Evolutionary conservation across 257 asterid species (phyloP), one percentile per base, ranked within the genome.

Genomic region (Solanum piurae): DNA sequence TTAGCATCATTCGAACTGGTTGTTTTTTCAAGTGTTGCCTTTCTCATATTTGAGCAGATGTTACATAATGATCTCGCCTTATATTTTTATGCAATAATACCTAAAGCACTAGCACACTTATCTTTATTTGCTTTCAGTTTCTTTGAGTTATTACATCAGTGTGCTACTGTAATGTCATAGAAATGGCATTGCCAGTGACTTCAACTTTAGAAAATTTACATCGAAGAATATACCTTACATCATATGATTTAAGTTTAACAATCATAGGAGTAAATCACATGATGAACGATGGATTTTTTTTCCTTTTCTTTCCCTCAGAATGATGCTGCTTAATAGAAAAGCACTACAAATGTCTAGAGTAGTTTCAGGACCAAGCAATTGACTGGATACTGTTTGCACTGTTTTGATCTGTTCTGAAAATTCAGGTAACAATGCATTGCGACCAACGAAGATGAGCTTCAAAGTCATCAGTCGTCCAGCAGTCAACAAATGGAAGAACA

Each of bases 401-500:
- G 21, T 76, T 76, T 40, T 77, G 60, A 77, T 77, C 37, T 77
- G 27, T 42, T 77, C 36, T 77, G 62, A 42, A 40, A 25, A 77
- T 44, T 79, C 84, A 79, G 84, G 66, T 44, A 7, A 44, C 10
- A 14, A 79, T 44, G n/a, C 66, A 44, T 44, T 79, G 84, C 36
- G 9, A 27, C 66, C 84, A 44, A 8, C 23, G 12, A 16, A 44
- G 66, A 79, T 44, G 84, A 79, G n/a, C 84, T 77, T 79, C 33
- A 88, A 44, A 85, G 68, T 86, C 85, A 82, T 86, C 87, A 92
- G 84, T 89, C 66, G 44, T 71, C 66, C 74, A 21, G 58, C 75
- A 66, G 87, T 86, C 42, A 69, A 90, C 60, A 84, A 84, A 10
- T 7, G 55, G 58, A 86, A 87, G 83, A 89, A 40, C 73, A 58